Evolutionary conservation across 192 early-diverging fungal genomes (phyloP).

Genomic region (Backusella tarrabulga): DNA sequence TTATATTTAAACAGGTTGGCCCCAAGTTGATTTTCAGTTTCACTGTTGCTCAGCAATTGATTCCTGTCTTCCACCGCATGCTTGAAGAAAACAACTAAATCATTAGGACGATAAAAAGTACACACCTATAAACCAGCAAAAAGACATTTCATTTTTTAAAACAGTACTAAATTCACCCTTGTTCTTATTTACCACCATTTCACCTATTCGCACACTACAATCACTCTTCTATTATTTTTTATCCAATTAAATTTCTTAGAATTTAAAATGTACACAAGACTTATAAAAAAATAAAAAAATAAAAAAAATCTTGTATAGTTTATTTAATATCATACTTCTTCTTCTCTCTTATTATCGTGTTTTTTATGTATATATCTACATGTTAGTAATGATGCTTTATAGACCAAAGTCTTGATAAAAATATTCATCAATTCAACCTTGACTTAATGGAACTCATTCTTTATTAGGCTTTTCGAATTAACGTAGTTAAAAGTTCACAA

Average conservation of each 20-base stretch:
- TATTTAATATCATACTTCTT: not conserved
- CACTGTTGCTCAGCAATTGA: conserved; percentile 94
- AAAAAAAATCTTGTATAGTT: conserved; percentile 3
- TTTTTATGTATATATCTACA: not conserved
- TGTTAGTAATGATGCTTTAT: not conserved
- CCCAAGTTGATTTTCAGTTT: conserved; percentile 98
- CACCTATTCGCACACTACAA: conserved; percentile 3
- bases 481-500: not conserved
- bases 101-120: not conserved
- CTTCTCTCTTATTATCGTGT: not conserved
- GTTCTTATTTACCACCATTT: not conserved
- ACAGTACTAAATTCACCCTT: conserved; percentile 7
- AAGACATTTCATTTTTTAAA: conserved; percentile 3
- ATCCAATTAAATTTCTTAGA: conserved; percentile 9
- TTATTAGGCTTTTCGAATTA: not conserved
- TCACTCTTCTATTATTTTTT: not conserved
- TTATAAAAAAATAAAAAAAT: not conserved
- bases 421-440: not conserved
- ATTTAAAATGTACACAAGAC: conserved; percentile 8
- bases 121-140: not conserved
- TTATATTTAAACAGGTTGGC: conserved; percentile 46
- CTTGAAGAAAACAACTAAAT: conserved; percentile 38
- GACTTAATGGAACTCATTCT: not conserved
- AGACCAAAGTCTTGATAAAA: not conserved
- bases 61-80: conserved; percentile 68